Percentiles rank a stretch among this genome's conserved stretches.
phyloP scores from a whole-genome alignment of 2,329 filamentous ascomycete genomes.

The Cladophialophora immunda region DNA sequence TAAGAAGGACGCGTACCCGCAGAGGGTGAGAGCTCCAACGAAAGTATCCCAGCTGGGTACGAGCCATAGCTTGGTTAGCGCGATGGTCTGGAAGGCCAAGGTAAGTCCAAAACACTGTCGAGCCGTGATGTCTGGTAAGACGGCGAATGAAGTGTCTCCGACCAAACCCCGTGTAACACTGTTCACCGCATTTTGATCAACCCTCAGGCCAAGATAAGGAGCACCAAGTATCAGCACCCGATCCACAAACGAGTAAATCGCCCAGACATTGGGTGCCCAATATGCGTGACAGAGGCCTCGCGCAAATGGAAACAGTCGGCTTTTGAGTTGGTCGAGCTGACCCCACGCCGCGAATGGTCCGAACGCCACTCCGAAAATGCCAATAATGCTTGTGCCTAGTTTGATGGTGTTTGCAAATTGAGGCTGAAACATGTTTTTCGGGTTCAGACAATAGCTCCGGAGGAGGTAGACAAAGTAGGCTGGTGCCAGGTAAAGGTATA shows the following conservation, averaged over 20 bases:
- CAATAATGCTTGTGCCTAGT: slow-evolving; percentile 75
- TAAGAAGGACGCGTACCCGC: slow-evolving; percentile 94
- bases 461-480: slow-evolving; percentile 95
- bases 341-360: slow-evolving; percentile 84
- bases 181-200: slow-evolving; percentile 78
- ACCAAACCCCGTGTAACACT: slow-evolving; percentile 94
- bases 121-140: slow-evolving; percentile 86
- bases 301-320: slow-evolving; percentile 90
- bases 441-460: slow-evolving; percentile 85
- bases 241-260: slow-evolving; percentile 92
- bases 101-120: slow-evolving; percentile 83
- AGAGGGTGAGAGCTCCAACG: slow-evolving; percentile 86
- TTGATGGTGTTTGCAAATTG: slow-evolving; percentile 82
- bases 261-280: slow-evolving; percentile 98
- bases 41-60: slow-evolving; percentile 88
- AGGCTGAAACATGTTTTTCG: slow-evolving; percentile 71
- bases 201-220: slow-evolving; percentile 76
- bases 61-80: slow-evolving; percentile 82
- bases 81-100: slow-evolving; percentile 79
- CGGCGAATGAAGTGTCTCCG: slow-evolving; percentile 91
- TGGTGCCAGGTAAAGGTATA: slow-evolving; percentile 94
- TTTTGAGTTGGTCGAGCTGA: slow-evolving; percentile 84
- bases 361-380: slow-evolving; percentile 81
- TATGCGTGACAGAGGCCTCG: slow-evolving; percentile 95
- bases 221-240: slow-evolving; percentile 84